Conservation (phyloP, 805 yeast species). For the Ogataea wickerhamii region DNA sequence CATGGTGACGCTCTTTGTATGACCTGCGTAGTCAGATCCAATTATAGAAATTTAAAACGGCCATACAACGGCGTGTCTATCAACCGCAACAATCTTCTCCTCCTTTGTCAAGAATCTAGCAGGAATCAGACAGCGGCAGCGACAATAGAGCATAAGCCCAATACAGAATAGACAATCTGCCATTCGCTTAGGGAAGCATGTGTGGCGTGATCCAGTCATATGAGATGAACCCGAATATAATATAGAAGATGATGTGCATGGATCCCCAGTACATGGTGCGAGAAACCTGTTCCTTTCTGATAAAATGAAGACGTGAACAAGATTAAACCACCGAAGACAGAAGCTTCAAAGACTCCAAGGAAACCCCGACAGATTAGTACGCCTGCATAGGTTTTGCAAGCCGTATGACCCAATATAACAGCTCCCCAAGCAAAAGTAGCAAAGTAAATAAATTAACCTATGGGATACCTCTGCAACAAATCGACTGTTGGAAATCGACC, state of each 20-base stretch:
- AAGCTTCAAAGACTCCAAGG: conserved; percentile 36
- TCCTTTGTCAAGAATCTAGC: conserved; percentile 27
- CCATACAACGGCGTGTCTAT: conserved; percentile 26
- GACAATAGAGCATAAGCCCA: conserved; percentile 25
- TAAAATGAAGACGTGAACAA: conserved; percentile 29
- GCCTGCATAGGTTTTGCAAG: conserved; percentile 35
- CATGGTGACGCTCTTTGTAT: conserved; percentile 46
- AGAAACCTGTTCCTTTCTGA: conserved; percentile 33
- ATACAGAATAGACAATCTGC: conserved; percentile 26
- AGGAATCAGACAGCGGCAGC: conserved; percentile 21
- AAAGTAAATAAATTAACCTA: conserved; percentile 33
- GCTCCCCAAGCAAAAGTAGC: conserved; percentile 35
- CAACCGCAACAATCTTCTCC: conserved; percentile 25
- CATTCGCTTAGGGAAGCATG: conserved; percentile 23
- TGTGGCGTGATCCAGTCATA: conserved; percentile 27
- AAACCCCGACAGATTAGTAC: conserved; percentile 33
- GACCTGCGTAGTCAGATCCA: conserved; percentile 44
- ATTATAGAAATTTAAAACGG: conserved; percentile 26
- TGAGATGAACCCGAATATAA: conserved; percentile 16
- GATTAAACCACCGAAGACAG: conserved; percentile 33
- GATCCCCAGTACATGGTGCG: conserved; percentile 18
- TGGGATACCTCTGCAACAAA: conserved; percentile 48
- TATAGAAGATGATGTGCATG: conserved; percentile 11
- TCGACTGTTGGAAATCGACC: conserved; percentile 43
- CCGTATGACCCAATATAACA: conserved; percentile 32